Base-by-base conservation (phyloP, 2,329 filamentous ascomycete genomes). In the Penicillium sp. region DNA sequence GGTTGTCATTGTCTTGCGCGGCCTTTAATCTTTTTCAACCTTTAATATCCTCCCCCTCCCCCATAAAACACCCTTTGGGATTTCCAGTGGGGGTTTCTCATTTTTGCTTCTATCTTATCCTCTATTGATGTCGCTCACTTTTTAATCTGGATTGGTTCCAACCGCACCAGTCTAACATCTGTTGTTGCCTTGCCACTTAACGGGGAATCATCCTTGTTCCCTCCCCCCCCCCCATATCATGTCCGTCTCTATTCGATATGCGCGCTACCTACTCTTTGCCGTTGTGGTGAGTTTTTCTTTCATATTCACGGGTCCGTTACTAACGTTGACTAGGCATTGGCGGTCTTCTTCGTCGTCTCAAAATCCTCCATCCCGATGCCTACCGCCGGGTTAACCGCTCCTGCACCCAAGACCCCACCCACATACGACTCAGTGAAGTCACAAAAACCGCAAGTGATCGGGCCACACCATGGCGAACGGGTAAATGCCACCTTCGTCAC, bases 401-500 rank as follows among this genome's bases (percentile, higher is more conserved):
- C 53, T 55, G 37, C 52, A 33, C 14, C 50, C 42, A 28, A 38
- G 31, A n/a, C 55, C 60, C 16, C 50, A 28, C 50, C 53, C 31
- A 60, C 61, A 41, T 65, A 66, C 40, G 66, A 67, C 44, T 61
- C 64, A 8, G 52, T 66, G 35, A 61, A 58, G 26, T 56, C 55
- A 16, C 53, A 57, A 36, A 56, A 60, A 40, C 17, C 50, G 16
- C 53, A 53, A 31, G 66, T 73, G 19, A 70, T 75, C 17, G 81
- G 81, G 31, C 82, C 83, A 14, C 78, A 84, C 11, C 88, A 88
- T 49, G 55, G 55, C 17, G 84, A 86, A 58, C 89, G 90, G 68
- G 90, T 96, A 82, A 99, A 99, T 76, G 94, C 95, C 48, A 99
- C 94, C 11, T 99, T 99, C 70, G 91, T 99, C 50, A 96, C 92